Evolutionary conservation across 208 protist species (phyloP), one percentile per base, ranked within the genome.

Genomic region (Leishmania major): DNA sequence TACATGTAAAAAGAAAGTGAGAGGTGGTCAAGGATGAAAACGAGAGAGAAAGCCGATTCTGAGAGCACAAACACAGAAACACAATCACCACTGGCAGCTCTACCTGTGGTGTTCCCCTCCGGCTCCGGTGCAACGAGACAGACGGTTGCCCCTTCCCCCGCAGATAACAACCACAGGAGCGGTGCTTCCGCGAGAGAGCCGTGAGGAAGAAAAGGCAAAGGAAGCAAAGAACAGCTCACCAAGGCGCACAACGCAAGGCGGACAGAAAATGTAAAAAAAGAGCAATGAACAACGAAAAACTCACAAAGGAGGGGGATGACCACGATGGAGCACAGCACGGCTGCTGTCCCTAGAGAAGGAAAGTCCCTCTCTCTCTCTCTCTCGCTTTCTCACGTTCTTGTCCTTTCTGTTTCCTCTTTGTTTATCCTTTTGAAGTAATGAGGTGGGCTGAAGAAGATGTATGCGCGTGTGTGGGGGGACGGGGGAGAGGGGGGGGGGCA

Each of bases 21-120:
- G 22, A 64, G 53, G 22, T 40, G 53, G 51, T 55, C n/a, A 77
- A 49, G n/a, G 10, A 62, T 62, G 77, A 45, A 72, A 77, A 47
- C 3, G 51, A 55, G 51, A 17, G 17, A 19, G 5, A 19, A 47
- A 43, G 13, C 66, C 66, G 25, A 35, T 71, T 17, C 37, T 71
- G 22, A 49, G 45, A 10, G 25, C 43, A 51, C 69, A 51, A 35
- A 49, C 69, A 73, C 45, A 25, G 19, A 71, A 71, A 8, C 22
- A 11, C 37, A 31, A 22, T 2, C 8, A 53, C 69, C 22, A 43
- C 13, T 19, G 66, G 7, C 66, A 45, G n/a, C 28, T 51, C 43
- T n/a, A n/a, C 43, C 43, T 15, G 69, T 51, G 37, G 17, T 73
- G 7, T 43, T 31, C 69, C 22, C 43, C n/a, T 3, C 49, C 25